Conservation (phyloP, 495 filamentous ascomycete species). For the Rostrohypoxylon terebratum region DNA sequence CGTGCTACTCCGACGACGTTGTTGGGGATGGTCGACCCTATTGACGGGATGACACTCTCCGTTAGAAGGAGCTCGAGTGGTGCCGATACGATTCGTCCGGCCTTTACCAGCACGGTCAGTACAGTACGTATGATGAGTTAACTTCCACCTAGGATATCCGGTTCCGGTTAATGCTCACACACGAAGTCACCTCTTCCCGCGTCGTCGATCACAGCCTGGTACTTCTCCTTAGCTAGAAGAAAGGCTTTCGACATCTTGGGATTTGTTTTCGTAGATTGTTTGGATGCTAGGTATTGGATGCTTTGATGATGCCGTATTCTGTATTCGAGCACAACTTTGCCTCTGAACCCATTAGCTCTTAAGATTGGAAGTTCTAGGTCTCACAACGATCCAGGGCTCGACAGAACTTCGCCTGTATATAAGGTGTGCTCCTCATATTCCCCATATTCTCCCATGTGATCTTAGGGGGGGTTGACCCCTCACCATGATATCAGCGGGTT, state of each 20-base stretch:
- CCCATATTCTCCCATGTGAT: too few species aligned
- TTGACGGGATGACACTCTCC: conserved; percentile 46
- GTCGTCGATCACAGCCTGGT: conserved; percentile 49
- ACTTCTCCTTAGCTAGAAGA: conserved; percentile 48
- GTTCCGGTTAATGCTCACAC: conserved; percentile 35
- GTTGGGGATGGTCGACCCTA: conserved; percentile 42
- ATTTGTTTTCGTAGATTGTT: neutral
- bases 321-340: neutral
- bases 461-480: conserved; percentile 39
- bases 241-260: conserved; percentile 46
- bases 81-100: conserved; percentile 48
- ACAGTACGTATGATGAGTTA: conserved; percentile 1
- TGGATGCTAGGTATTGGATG: neutral
- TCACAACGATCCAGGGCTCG: neutral
- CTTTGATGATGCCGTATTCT: conserved; percentile 8
- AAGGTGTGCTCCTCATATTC: neutral
- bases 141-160: neutral
- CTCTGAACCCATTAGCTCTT: neutral
- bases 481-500: conserved; percentile 41
- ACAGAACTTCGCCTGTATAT: conserved; percentile 21
- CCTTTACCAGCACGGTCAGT: conserved; percentile 32
- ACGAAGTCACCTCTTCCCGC: conserved; percentile 48
- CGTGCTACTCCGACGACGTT: conserved; percentile 46
- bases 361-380: neutral
- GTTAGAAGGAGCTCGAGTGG: conserved; percentile 44